Percentiles rank a stretch among this genome's conserved stretches.
These are phyloP conservation scores for Syncephalis fuscata DNA, from an alignment of 371 early-diverging fungal species.

Conservation along the genomic window DNA sequence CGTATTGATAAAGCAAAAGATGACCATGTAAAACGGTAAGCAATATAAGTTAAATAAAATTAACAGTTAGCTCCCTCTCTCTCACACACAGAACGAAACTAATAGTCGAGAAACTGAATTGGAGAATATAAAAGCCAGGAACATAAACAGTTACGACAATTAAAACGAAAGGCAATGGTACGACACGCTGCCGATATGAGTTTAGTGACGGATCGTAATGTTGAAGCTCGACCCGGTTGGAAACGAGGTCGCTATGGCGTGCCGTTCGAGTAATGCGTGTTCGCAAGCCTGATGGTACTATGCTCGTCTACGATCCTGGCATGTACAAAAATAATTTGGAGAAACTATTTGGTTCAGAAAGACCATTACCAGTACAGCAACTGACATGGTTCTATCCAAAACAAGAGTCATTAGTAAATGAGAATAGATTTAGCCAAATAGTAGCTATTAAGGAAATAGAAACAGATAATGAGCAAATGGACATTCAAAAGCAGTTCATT, in stretches of 20 bases:
- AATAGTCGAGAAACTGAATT: constrained; percentile 15
- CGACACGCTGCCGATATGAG: constrained; percentile 45
- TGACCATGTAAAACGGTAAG: constrained; percentile 34
- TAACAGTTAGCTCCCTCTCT: too few relatives aligned
- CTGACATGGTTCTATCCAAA: constrained; percentile 1
- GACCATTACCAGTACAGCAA: constrained; percentile 10
- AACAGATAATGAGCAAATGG: too few relatives aligned
- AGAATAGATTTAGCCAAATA: too few relatives aligned
- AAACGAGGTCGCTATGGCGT: constrained; percentile 58
- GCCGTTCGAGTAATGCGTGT: constrained; percentile 56
- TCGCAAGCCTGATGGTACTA: constrained; percentile 26
- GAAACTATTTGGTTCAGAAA: constrained; percentile 24
- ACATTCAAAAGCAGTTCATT: too few relatives aligned
- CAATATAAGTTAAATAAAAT: too few relatives aligned
- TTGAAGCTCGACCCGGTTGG: constrained; percentile 50
- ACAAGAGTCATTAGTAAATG: too few relatives aligned
- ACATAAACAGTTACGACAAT: constrained; percentile 12
- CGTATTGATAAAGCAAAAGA: constrained; percentile 65
- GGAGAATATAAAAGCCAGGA: constrained; percentile 11
- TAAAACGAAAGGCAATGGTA: constrained; percentile 10
- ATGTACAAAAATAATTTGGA: constrained; percentile 51
- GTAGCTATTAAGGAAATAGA: too few relatives aligned
- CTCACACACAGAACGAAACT: too few relatives aligned
- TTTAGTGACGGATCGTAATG: constrained; percentile 48
- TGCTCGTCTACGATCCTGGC: constrained; percentile 48